Base-by-base conservation (phyloP, 345 rosid species). In the Dovyalis caffra region DNA sequence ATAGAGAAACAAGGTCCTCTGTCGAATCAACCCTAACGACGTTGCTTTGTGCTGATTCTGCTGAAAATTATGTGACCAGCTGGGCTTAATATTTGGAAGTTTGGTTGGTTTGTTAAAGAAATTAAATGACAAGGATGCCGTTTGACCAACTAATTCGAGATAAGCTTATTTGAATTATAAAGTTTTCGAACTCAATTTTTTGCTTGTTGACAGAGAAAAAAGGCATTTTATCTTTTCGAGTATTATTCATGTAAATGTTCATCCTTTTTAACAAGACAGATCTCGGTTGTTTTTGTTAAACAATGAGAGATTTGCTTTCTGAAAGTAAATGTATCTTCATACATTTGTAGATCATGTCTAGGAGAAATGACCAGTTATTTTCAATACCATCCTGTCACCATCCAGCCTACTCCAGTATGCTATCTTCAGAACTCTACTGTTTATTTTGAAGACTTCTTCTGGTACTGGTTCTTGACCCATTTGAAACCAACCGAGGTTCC, bases 401-500 rank as follows among this genome's bases (percentile, higher is more conserved):
- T 49, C 23, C 56, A 18, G 56, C n/a, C 56, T 18, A 6, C n/a
- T 49, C 21, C 6, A 49, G 8, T 6, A 49, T 5, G 56, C 23
- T n/a, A 49, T 5, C 6, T 23, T 56, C 14, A 23, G 60, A 56
- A 1, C 8, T 35, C 9, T 20, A 49, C n/a, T 9, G 11, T 23
- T 57, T 45, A 65, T 9, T 51, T 45, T 21, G 85, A 71, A 72
- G 5, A 32, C 74, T 75, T 81, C 28, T 74, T 67, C 70, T 63
- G 69, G 70, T 29, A 68, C 51, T 72, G 56, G 23, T 35, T 71
- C 68, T 82, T 75, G 68, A 75, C 76, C 77, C 79, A 68, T 68
- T 78, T 72, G 80, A 82, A 53, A 4, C 80, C 80, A 7, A 25
- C 58, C 0, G 77, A 75, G 10, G 77, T 72, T 23, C 79, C 78